These are phyloP conservation scores for Citeromyces matritensis DNA, from an alignment of 805 yeast species.

Conservation along the genomic window DNA sequence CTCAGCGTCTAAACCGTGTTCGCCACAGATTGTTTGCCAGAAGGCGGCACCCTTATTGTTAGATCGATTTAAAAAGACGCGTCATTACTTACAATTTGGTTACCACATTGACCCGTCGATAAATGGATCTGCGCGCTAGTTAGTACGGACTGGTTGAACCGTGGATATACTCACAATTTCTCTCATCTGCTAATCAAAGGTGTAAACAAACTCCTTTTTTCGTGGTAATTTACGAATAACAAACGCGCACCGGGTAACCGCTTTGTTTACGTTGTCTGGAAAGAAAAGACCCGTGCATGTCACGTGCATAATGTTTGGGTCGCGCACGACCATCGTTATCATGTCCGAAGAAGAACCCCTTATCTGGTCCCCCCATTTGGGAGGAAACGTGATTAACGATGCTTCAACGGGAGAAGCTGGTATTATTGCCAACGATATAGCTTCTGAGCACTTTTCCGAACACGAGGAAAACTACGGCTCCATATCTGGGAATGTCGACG, in stretches of 20 bases:
- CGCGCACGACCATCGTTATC: no score
- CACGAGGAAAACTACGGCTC: not conserved
- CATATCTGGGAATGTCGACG: not conserved
- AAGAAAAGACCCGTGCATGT: no score
- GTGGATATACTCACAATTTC: not conserved
- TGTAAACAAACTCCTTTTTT: no score
- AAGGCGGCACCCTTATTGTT: conserved; percentile 64
- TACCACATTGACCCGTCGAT: conserved; percentile 98
- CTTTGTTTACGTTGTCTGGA: no score
- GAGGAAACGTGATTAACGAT: conserved; percentile 4
- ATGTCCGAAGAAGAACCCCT: no score
- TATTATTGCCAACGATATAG: conserved; percentile 5
- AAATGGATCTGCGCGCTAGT: conserved; percentile 54
- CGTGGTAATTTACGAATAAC: no score
- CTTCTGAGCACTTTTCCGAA: conserved; percentile 3
- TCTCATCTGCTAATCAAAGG: no score
- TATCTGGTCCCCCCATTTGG: conserved; percentile 1
- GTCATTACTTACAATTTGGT: conserved; percentile 61
- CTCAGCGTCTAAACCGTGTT: conserved; percentile 65
- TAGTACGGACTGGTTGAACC: not conserved
- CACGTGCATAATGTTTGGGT: no score
- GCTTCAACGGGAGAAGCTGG: conserved; percentile 5
- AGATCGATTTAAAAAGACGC: conserved; percentile 1
- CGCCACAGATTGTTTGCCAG: conserved; percentile 87
- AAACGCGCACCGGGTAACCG: no score